A percentile compares a stretch with the other conserved stretches of the same genome.
Evolutionary conservation across 345 rosid species (phyloP).

Genomic region (Triadica sebifera): DNA sequence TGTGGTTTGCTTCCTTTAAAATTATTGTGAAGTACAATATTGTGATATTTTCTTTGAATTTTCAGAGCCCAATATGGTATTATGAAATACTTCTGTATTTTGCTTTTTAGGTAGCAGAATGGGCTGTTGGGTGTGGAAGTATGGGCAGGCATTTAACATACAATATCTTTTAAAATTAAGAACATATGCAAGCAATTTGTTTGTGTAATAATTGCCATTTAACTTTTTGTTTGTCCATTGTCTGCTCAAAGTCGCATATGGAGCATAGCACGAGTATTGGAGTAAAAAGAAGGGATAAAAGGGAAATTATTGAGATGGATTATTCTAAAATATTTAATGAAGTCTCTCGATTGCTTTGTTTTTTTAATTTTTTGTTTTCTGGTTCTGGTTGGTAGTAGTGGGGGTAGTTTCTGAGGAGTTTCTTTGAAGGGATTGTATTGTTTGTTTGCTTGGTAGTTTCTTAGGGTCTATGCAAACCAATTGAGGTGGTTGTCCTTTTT

Average conservation of each 20-base stretch:
- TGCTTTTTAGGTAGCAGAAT: not conserved
- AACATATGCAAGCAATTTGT: not conserved
- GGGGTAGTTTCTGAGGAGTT: conserved; percentile 81
- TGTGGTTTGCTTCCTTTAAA: not conserved
- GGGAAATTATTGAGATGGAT: conserved; percentile 9
- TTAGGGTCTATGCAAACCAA: conserved; percentile 43
- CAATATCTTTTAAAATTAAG: not conserved
- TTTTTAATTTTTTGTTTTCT: conserved; percentile 25
- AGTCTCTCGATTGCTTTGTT: conserved; percentile 31
- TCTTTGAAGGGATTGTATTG: conserved; percentile 69
- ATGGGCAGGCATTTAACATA: not conserved
- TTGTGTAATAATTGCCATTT: not conserved
- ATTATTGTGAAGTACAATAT: not conserved
- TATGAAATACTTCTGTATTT: not conserved
- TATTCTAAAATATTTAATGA: conserved; percentile 15
- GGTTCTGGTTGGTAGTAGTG: conserved; percentile 83
- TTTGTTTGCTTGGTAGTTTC: conserved; percentile 35
- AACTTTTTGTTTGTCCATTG: conserved; percentile 5
- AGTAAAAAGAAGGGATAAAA: conserved; percentile 18
- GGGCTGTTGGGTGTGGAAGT: not conserved
- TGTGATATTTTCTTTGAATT: not conserved
- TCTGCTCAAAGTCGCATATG: not conserved
- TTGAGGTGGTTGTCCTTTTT: conserved; percentile 31
- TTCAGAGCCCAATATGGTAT: not conserved
- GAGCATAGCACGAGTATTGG: conserved; percentile 10